phyloP scores from a whole-genome alignment of 2,329 filamentous ascomycete species.

The Zasmidium cellare region DNA sequence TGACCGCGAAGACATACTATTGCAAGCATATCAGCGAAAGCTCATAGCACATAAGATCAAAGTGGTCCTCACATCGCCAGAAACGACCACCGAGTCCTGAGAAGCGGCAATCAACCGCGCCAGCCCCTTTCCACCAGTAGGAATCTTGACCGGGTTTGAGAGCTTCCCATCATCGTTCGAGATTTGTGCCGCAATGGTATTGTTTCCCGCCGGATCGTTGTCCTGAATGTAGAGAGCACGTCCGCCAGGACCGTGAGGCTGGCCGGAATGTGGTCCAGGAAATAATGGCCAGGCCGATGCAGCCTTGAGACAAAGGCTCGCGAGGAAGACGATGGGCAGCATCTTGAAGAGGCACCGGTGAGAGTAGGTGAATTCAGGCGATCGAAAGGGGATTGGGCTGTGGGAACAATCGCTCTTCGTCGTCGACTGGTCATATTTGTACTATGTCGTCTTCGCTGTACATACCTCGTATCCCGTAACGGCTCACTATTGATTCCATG shows the following conservation, averaged over 20 bases:
- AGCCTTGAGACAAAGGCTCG: neutral
- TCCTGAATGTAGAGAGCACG: neutral
- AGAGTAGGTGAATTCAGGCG: neutral
- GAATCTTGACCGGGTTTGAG: neutral
- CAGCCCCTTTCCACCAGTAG: neutral
- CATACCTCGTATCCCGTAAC: neutral
- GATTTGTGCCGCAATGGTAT: neutral
- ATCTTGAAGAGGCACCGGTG: neutral
- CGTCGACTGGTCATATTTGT: neutral
- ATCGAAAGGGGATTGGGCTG: neutral
- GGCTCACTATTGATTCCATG: neutral
- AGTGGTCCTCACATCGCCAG: neutral
- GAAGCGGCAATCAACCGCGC: neutral
- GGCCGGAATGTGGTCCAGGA: neutral
- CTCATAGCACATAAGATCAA: neutral
- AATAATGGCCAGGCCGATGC: neutral
- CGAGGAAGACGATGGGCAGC: neutral
- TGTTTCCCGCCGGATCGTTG: neutral
- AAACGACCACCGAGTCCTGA: neutral
- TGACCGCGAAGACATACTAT: neutral
- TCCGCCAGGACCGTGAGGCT: neutral
- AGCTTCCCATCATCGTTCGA: neutral
- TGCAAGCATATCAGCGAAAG: neutral
- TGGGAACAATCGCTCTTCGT: neutral
- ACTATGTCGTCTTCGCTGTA: neutral